Evolutionary conservation across 805 yeast species (phyloP).

Genomic region (Tetrapisispora fleetii): DNA sequence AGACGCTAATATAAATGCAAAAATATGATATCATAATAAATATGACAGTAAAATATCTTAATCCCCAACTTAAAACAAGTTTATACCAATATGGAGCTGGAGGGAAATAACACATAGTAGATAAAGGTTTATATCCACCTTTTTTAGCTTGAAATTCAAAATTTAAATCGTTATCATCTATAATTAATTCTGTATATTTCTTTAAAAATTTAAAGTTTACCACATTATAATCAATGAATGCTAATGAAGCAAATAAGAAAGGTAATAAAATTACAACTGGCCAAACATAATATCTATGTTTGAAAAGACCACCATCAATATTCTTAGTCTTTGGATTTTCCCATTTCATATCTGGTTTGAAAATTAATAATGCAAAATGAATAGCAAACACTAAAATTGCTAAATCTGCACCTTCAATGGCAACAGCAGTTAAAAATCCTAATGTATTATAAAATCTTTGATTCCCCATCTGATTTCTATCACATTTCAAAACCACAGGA

Average conservation of each 20-base stretch:
- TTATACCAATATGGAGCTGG: conserved; percentile 64
- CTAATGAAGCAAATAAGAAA: conserved; percentile 56
- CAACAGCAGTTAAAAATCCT: conserved; percentile 73
- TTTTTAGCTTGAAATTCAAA: conserved; percentile 20
- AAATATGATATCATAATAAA: conserved; percentile 55
- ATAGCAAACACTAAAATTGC: conserved; percentile 76
- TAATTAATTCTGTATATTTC: conserved; percentile 15
- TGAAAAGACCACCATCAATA: conserved; percentile 67
- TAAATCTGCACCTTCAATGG: conserved; percentile 79
- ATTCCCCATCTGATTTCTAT: conserved; percentile 6
- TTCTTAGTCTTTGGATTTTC: conserved; percentile 30
- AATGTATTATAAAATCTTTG: conserved; percentile 49
- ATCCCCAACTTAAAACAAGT: conserved; percentile 69
- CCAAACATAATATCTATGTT: conserved; percentile 49
- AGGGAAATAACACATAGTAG: conserved; percentile 75
- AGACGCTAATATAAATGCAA: conserved; percentile 63
- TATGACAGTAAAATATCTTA: conserved; percentile 59
- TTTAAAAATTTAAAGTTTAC: conserved; percentile 9
- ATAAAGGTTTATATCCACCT: conserved; percentile 50
- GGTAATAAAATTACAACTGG: conserved; percentile 52
- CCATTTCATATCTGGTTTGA: conserved; percentile 46
- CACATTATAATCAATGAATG: conserved; percentile 40
- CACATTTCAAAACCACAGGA: conserved; percentile 48
- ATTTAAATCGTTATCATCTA: conserved; percentile 18
- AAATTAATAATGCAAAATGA: conserved; percentile 68